A percentile compares a stretch with the other conserved stretches of the same genome.
Conservation (phyloP, 176 grass and related monocot species). For the bread wheat (Triticum aestivum) region IWGSC_CS_RefSeq_v2.1 NC_057804.1:638969295-638969794, state of each 20-base stretch:
- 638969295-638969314: too few species aligned
- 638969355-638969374: too few species aligned
- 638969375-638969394: neutral
- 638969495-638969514: neutral
- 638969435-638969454: slow-evolving; percentile 18
- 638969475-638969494: slow-evolving; percentile 2
- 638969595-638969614: neutral
- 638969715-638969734: neutral
- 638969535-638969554: slow-evolving; percentile 24
- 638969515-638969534: neutral
- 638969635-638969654: neutral
- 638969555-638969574: neutral
- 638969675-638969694: neutral
- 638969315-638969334: too few species aligned
- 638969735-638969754: neutral
- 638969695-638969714: too few species aligned
- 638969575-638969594: neutral
- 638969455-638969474: slow-evolving; percentile 10
- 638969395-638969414: neutral
- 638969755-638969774: neutral
- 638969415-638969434: slow-evolving; percentile 1
- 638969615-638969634: neutral
- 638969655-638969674: neutral
- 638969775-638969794: neutral
- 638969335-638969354: too few species aligned